Evolutionary conservation across 176 grass and related monocot species (phyloP), one percentile per base, ranked within the genome.

Genomic region (Cymbopogon citratus): DNA sequence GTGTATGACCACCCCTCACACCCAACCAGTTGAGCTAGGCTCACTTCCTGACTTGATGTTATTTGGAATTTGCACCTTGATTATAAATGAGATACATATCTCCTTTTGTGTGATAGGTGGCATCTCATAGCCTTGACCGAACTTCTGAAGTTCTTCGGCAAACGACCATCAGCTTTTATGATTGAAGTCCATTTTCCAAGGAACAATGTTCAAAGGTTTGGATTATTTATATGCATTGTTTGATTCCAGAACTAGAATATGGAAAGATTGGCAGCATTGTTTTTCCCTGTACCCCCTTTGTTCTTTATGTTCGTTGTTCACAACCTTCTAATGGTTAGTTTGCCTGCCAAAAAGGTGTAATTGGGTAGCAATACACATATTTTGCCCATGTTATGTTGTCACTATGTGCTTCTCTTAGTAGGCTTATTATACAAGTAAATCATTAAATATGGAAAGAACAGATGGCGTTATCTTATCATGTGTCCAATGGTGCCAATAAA

Each of bases 91-190:
- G 69, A 45, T 57, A 79, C 74, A 81, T 71, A 27, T 13, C 66
- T 13, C 77, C 18, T 81, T 63, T 73, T 80, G 77, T 83, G 26
- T 72, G 23, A 84, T 87, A 97, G 97, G 89, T 99, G 87, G 97
- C 93, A 76, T 99, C 97, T 69, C 97, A 99, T 88, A 95, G 91
- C 62, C 93, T 99, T 80, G 97, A 96, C 65, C 77, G 89, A 48
- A 93, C 89, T 80, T 96, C 97, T 63, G 97, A 99, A 90, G 93
- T 99, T 54, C 91, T 99, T 75, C 87, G 97, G 66, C 93, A 99
- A 84, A 96, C 97, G 19, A 99, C 93, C 1, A 81, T 93, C 79
- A 87, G 83, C 51, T 60, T 90, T 71, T 93, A 88, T 83, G 91
- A 99, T 83, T 99, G 82, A 85, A 85, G 33, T 33, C 27, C 61